Conservation (phyloP, 148 eudicot genomes). For the Rhododendron ovatum region DNA sequence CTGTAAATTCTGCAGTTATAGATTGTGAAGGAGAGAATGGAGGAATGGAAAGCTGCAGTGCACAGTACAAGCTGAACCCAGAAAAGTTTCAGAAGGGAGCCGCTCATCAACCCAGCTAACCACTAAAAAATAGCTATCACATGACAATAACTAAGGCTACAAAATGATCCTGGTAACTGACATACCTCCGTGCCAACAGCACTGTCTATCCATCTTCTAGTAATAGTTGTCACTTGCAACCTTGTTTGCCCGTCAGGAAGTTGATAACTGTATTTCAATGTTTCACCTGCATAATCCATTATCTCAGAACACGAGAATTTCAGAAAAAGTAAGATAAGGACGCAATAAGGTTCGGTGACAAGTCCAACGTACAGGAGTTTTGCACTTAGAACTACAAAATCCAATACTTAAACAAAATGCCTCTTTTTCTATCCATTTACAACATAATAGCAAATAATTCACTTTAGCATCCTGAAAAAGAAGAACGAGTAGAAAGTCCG, state of each 20-base stretch:
- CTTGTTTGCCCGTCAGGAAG: slow-evolving; percentile 59
- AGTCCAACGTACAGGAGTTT: not conserved
- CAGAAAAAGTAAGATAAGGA: not conserved
- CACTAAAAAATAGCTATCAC: not conserved
- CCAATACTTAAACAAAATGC: not conserved
- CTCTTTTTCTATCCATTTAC: not conserved
- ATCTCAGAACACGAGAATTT: not conserved
- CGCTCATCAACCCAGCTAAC: not conserved
- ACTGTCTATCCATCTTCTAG: slow-evolving; percentile 80
- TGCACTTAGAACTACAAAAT: not conserved
- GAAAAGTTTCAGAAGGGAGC: not conserved
- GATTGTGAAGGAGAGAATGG: not conserved
- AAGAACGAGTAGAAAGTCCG: not conserved
- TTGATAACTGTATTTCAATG: slow-evolving; percentile 58
- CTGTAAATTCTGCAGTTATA: not conserved
- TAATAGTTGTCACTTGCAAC: slow-evolving; percentile 78
- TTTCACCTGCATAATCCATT: slow-evolving; percentile 8
- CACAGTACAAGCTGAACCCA: not conserved
- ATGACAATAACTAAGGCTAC: not conserved
- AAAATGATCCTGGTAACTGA: slow-evolving; percentile 1
- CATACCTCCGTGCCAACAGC: slow-evolving; percentile 70
- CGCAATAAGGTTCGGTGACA: not conserved
- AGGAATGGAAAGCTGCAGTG: not conserved
- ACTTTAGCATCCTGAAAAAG: not conserved
- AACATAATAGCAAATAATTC: not conserved